These are phyloP conservation scores for Globisporangium megalacanthum DNA, from an alignment of 352 stramenopile genomes.

Conservation along the genomic window DNA sequence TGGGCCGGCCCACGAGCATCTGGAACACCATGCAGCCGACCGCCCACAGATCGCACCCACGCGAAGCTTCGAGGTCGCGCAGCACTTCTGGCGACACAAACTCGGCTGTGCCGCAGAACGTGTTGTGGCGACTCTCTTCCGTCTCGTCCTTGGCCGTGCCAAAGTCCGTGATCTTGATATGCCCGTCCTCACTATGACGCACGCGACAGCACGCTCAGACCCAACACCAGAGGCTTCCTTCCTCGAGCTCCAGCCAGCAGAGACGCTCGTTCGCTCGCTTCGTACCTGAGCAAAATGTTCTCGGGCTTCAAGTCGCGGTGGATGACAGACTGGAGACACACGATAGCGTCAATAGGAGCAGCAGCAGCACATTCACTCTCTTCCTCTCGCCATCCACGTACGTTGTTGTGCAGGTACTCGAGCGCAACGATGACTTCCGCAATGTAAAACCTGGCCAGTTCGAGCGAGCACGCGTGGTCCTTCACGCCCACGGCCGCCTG, in stretches of 20 bases:
- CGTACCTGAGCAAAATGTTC: slow-evolving; percentile 77
- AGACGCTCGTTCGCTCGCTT: neutral
- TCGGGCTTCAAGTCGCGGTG: slow-evolving; percentile 95
- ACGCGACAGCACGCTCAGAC: neutral
- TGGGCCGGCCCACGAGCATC: slow-evolving; percentile 74
- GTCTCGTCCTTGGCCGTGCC: slow-evolving; percentile 82
- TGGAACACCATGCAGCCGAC: slow-evolving; percentile 91
- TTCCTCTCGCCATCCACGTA: slow-evolving; percentile 8
- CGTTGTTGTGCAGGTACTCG: slow-evolving; percentile 91
- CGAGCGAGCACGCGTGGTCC: slow-evolving; percentile 63
- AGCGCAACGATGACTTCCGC: slow-evolving; percentile 92
- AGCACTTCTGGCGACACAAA: slow-evolving; percentile 91
- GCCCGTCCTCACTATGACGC: slow-evolving; percentile 49
- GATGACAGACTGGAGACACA: slow-evolving; percentile 76
- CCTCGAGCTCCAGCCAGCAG: neutral
- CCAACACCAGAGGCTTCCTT: neutral
- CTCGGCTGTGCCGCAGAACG: slow-evolving; percentile 89
- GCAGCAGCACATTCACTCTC: neutral
- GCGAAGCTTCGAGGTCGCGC: slow-evolving; percentile 73
- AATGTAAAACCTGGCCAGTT: slow-evolving; percentile 92
- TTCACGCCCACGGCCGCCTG: slow-evolving; percentile 46
- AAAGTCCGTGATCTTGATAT: slow-evolving; percentile 91
- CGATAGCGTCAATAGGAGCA: neutral
- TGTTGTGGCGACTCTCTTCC: slow-evolving; percentile 78
- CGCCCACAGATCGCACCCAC: slow-evolving; percentile 87